A percentile compares a stretch with the other conserved stretches of the same genome.
phyloP scores from a whole-genome alignment of 1,284 basidiomycete genomes.

The Phellopilus nigrolimitatus region DNA sequence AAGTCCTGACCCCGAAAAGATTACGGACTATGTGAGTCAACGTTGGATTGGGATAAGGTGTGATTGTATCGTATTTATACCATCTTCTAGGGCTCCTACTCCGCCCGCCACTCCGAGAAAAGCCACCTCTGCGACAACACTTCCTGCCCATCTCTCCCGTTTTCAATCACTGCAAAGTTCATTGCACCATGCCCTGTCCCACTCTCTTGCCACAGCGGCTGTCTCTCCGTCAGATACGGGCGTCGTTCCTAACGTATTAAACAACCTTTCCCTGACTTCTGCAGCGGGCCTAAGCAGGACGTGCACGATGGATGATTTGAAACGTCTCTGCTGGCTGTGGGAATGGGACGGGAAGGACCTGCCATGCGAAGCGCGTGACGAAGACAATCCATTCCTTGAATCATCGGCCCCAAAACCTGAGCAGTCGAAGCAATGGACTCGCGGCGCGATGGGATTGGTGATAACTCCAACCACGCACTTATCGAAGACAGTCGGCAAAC shows the following conservation, averaged over 20 bases:
- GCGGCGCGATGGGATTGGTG: constrained; percentile 72
- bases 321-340: constrained; percentile 80
- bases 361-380: constrained; percentile 35
- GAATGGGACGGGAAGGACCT: constrained; percentile 65
- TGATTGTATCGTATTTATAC: constrained; percentile 4
- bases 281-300: constrained; percentile 60
- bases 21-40: constrained; percentile 48
- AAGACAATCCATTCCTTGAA: constrained; percentile 71
- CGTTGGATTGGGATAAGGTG: constrained; percentile 3
- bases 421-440: constrained; percentile 59
- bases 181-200: constrained; percentile 73
- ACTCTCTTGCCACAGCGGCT: constrained; percentile 74
- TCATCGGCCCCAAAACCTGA: constrained; percentile 28
- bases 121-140: constrained; percentile 27
- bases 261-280: constrained; percentile 64
- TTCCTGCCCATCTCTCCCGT: constrained; percentile 58
- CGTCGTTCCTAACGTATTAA: constrained; percentile 70
- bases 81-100: constrained; percentile 23
- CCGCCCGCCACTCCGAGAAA: constrained; percentile 39
- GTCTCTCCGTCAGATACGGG: constrained; percentile 75
- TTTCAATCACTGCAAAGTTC: constrained; percentile 59
- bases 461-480: constrained; percentile 67
- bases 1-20: constrained; percentile 61
- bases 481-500: constrained; percentile 56
- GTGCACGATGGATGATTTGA: constrained; percentile 62